Percentiles rank a stretch among this genome's conserved stretches.
phyloP scores from a whole-genome alignment of 208 protist species.

The Plasmodiophora brassicae region DNA sequence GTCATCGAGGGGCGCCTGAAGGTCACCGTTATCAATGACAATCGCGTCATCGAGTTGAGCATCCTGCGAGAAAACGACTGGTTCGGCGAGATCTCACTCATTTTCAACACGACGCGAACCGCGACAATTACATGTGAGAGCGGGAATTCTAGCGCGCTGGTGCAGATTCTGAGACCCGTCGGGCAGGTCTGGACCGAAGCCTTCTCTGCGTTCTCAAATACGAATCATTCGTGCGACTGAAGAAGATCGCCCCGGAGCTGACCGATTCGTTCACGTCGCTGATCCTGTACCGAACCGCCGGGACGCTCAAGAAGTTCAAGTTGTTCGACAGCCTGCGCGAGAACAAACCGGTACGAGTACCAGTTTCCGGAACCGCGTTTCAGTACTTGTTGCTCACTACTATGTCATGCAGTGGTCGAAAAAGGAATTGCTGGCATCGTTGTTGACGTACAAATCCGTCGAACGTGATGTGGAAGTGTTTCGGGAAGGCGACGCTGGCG shows the following conservation, averaged over 20 bases:
- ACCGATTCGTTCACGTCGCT: neutral
- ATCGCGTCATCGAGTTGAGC: neutral
- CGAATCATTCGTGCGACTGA: neutral
- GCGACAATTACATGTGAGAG: neutral
- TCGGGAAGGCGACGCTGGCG: slow-evolving; percentile 6
- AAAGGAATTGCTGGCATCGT: slow-evolving; percentile 18
- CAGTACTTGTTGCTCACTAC: no score
- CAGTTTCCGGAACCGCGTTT: no score
- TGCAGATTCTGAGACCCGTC: neutral
- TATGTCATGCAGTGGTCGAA: slow-evolving; percentile 11
- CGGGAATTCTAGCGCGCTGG: neutral
- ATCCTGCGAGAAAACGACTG: neutral
- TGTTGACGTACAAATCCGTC: slow-evolving; percentile 20
- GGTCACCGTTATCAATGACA: neutral
- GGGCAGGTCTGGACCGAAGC: neutral
- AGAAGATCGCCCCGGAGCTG: neutral
- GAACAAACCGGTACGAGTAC: neutral
- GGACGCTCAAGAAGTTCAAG: slow-evolving; percentile 28
- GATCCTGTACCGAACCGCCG: neutral
- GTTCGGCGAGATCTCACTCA: slow-evolving; percentile 25
- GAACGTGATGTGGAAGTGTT: neutral
- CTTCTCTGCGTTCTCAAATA: neutral
- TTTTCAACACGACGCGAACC: neutral
- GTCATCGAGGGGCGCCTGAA: slow-evolving; percentile 3
- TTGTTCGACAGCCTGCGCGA: neutral